Conservation (phyloP, 345 rosid species). For the Moricandia arvensis region DNA sequence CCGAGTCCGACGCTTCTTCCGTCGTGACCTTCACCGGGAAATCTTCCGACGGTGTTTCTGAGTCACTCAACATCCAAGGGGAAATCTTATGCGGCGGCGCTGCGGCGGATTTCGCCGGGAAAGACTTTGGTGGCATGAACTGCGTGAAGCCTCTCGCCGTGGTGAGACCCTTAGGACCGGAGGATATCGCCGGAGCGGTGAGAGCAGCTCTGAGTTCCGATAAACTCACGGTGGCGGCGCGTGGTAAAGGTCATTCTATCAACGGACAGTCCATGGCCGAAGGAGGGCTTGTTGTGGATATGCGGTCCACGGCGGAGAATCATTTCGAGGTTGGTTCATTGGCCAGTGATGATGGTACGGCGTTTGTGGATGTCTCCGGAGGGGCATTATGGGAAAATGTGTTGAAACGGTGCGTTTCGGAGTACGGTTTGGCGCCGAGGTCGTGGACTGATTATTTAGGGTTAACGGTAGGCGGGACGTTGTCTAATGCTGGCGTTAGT, state of each 20-base stretch:
- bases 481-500: constrained; percentile 95
- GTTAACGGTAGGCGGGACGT: constrained; percentile 88
- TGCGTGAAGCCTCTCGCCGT: constrained; percentile 57
- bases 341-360: neutral
- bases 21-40: constrained; percentile 1
- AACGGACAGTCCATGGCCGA: constrained; percentile 97
- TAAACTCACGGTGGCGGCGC: constrained; percentile 81
- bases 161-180: constrained; percentile 58
- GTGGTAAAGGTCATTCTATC: constrained; percentile 98
- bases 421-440: constrained; percentile 65
- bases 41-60: constrained; percentile 39
- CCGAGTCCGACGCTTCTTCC: constrained; percentile 55
- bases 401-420: constrained; percentile 58
- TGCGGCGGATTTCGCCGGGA: constrained; percentile 43
- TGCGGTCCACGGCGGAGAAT: constrained; percentile 60
- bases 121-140: constrained; percentile 86
- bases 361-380: constrained; percentile 65
- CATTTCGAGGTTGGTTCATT: constrained; percentile 36
- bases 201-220: constrained; percentile 50
- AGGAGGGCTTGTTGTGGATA: constrained; percentile 79
- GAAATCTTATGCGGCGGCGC: constrained; percentile 36
- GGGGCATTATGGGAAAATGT: constrained; percentile 96
- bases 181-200: constrained; percentile 60
- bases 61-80: constrained; percentile 62
- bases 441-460: constrained; percentile 92